Evolutionary conservation across 805 yeast species (phyloP).

Genomic region (Wickerhamiella australiensis): DNA sequence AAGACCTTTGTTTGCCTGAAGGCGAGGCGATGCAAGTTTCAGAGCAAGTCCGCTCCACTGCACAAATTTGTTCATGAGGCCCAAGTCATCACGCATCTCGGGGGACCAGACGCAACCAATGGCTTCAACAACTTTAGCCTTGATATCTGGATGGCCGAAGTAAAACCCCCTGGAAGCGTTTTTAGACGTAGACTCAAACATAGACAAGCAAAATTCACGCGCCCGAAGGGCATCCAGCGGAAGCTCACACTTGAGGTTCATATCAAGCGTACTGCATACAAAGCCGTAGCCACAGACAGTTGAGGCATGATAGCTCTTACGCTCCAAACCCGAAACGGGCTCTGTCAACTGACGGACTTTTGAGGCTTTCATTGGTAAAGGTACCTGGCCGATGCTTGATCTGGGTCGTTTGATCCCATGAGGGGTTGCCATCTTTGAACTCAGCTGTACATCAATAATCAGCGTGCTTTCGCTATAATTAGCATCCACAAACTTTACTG

Average conservation of each 20-base stretch:
- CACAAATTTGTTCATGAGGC: background rate
- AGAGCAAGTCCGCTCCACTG: background rate
- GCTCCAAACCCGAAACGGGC: too few species aligned
- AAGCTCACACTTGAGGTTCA: background rate
- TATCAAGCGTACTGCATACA: background rate
- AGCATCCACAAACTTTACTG: background rate
- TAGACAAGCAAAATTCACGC: background rate
- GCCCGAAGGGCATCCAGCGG: background rate
- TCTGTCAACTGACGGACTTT: too few species aligned
- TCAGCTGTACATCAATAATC: background rate
- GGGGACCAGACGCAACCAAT: background rate
- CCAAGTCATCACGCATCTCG: background rate
- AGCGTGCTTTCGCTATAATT: background rate
- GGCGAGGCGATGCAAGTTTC: background rate
- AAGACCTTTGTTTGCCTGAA: background rate
- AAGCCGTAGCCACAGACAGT: background rate
- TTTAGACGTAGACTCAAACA: background rate
- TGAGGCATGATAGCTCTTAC: background rate
- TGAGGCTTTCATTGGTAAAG: too few species aligned
- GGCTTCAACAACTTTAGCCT: background rate
- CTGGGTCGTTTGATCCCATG: background rate
- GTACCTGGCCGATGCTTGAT: background rate
- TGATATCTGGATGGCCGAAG: background rate
- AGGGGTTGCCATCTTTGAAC: background rate
- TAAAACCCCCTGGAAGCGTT: background rate